These are phyloP conservation scores for Pterulicium gracile DNA, from an alignment of 1,284 basidiomycete genomes.

Conservation along the genomic window DNA sequence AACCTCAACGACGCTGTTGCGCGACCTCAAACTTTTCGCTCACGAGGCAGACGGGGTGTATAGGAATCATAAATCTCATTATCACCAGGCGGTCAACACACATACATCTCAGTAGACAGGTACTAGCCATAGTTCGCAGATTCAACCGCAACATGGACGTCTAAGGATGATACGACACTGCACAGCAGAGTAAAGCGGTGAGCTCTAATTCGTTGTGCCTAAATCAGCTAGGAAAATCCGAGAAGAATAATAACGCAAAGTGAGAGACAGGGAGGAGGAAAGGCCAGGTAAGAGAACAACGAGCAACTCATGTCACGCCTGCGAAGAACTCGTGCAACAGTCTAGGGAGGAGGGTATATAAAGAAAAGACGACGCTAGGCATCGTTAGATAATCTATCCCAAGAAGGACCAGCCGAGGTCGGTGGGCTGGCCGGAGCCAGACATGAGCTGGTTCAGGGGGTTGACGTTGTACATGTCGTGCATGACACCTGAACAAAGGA, in stretches of 20 bases:
- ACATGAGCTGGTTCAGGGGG: conserved; percentile 45
- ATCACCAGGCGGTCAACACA: too few species aligned
- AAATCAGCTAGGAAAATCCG: not conserved
- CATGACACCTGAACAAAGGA: conserved; percentile 40
- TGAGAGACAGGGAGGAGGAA: not conserved
- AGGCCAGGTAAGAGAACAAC: not conserved
- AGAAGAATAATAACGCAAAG: not conserved
- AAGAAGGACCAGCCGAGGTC: conserved; percentile 35
- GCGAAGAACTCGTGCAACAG: not conserved
- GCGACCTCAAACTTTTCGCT: too few species aligned
- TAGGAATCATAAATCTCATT: too few species aligned
- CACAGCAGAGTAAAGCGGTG: not conserved
- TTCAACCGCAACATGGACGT: too few species aligned
- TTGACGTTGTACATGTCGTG: conserved; percentile 62
- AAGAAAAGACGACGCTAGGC: not conserved
- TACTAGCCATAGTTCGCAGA: too few species aligned
- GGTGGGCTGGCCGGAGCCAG: conserved; percentile 30
- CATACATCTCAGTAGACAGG: too few species aligned
- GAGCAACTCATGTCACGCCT: not conserved
- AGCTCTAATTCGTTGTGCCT: not conserved
- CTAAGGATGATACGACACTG: not conserved
- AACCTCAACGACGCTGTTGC: too few species aligned
- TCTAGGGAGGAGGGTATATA: not conserved
- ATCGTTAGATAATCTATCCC: not conserved
- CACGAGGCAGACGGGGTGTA: too few species aligned